Conservation (phyloP, 1,284 basidiomycete species). For the Blastosporella zonata region DNA sequence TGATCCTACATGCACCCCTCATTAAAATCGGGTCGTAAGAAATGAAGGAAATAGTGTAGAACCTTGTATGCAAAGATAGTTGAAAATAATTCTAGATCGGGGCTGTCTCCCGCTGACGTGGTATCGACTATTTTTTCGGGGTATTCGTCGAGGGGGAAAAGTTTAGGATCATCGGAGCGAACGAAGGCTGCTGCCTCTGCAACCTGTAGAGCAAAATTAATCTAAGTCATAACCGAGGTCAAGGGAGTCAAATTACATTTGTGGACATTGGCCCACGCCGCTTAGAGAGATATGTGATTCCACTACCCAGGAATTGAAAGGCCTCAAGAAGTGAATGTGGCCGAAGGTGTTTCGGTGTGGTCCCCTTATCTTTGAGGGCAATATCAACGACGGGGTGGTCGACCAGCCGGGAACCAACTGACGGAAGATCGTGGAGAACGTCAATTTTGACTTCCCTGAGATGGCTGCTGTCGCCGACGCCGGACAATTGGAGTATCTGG, state of each 20-base stretch:
- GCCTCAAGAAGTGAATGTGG: constrained; percentile 35
- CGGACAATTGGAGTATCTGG: constrained; percentile 64
- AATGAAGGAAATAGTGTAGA: background rate
- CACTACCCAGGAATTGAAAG: constrained; percentile 32
- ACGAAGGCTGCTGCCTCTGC: constrained; percentile 59
- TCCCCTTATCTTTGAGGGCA: constrained; percentile 51
- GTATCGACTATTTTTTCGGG: constrained; percentile 43
- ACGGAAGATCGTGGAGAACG: constrained; percentile 34
- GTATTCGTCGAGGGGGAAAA: constrained; percentile 47
- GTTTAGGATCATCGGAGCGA: constrained; percentile 47
- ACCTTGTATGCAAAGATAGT: constrained; percentile 45
- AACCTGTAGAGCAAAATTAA: constrained; percentile 41
- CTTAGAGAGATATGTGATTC: constrained; percentile 40
- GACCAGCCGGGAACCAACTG: constrained; percentile 37
- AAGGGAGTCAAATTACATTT: constrained; percentile 38
- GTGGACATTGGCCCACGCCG: constrained; percentile 26
- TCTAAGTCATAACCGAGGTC: background rate
- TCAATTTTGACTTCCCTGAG: constrained; percentile 31
- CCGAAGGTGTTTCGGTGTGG: constrained; percentile 38
- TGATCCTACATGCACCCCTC: constrained; percentile 24
- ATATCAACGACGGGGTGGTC: constrained; percentile 40
- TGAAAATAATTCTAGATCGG: constrained; percentile 61
- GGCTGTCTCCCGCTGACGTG: constrained; percentile 52
- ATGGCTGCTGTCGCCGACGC: constrained; percentile 35
- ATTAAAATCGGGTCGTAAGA: background rate